Conservation (phyloP, 2,329 filamentous ascomycete genomes). For the Colletotrichum ledebouriae region DNA sequence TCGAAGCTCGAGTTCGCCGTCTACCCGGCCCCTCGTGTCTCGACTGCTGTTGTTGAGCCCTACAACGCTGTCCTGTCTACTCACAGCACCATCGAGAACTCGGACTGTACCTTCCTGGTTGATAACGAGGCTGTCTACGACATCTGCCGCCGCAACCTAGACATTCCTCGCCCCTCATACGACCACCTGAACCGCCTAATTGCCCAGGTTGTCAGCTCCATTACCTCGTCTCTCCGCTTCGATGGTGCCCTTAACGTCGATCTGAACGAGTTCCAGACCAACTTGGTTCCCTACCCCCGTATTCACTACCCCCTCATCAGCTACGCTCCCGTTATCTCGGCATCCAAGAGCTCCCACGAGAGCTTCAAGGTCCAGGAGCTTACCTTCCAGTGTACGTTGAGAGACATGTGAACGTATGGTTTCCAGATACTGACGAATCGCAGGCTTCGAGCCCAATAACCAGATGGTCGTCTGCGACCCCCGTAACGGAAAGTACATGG, state of each 20-base stretch:
- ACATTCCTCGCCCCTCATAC: slow-evolving; percentile 77
- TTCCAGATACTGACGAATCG: slow-evolving; percentile 45
- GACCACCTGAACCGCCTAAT: slow-evolving; percentile 81
- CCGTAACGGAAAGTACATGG: slow-evolving; percentile 83
- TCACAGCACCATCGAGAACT: slow-evolving; percentile 82
- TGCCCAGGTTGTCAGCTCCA: slow-evolving; percentile 80
- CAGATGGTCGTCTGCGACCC: slow-evolving; percentile 84
- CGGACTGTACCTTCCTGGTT: slow-evolving; percentile 83
- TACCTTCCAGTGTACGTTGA: slow-evolving; percentile 76
- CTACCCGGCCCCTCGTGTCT: slow-evolving; percentile 78
- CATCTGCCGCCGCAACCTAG: slow-evolving; percentile 79
- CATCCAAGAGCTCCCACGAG: slow-evolving; percentile 84
- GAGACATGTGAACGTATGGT: neutral
- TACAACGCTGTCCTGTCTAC: slow-evolving; percentile 82
- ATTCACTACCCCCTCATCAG: slow-evolving; percentile 82
- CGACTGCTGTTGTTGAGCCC: slow-evolving; percentile 79
- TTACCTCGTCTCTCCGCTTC: slow-evolving; percentile 79
- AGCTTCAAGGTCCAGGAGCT: slow-evolving; percentile 88
- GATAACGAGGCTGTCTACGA: slow-evolving; percentile 83
- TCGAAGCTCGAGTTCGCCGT: slow-evolving; percentile 82
- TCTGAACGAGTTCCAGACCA: slow-evolving; percentile 83
- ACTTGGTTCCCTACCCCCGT: slow-evolving; percentile 79
- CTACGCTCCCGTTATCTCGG: slow-evolving; percentile 79
- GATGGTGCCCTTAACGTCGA: slow-evolving; percentile 81
- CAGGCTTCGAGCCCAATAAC: slow-evolving; percentile 83